Evolutionary conservation across 352 stramenopile species (phyloP).

Genomic region (Globisporangium abappressorium): DNA sequence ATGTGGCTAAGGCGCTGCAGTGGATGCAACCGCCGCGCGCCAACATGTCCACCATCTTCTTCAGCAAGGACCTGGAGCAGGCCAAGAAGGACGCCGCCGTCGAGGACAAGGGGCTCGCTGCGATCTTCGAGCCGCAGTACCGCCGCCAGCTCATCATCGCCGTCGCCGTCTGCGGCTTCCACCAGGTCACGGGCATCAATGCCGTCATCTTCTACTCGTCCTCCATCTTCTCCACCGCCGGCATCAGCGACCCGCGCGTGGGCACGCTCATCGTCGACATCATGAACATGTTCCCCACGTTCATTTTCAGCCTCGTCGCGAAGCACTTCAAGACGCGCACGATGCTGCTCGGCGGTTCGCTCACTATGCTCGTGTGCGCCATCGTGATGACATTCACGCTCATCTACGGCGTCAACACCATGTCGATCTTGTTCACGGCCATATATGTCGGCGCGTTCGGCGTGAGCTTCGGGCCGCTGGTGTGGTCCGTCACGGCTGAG

Average conservation of each 20-base stretch:
- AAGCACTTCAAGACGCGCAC: conserved; percentile 41
- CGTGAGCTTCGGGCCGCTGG: conserved; percentile 60
- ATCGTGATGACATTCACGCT: conserved; percentile 53
- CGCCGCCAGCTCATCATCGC: conserved; percentile 41
- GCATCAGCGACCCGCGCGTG: conserved; percentile 36
- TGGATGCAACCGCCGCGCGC: conserved; percentile 19
- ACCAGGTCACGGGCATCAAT: conserved; percentile 66
- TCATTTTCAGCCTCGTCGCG: conserved; percentile 34
- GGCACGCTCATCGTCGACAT: conserved; percentile 40
- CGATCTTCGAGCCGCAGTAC: conserved; percentile 33
- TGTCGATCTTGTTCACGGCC: conserved; percentile 57
- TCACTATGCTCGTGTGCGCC: conserved; percentile 41
- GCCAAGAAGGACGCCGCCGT: conserved; percentile 6
- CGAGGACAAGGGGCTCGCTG: conserved; percentile 11
- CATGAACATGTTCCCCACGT: conserved; percentile 39
- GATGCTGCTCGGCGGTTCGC: conserved; percentile 44
- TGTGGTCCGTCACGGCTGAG: conserved; percentile 56
- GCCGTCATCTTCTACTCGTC: conserved; percentile 54
- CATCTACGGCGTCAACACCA: conserved; percentile 14
- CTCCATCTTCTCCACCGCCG: conserved; percentile 35
- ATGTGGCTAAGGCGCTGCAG: conserved; percentile 26
- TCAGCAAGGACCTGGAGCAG: conserved; percentile 19
- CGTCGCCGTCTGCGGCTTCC: conserved; percentile 32
- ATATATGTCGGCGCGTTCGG: conserved; percentile 61
- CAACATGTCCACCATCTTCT: no score